Conservation (phyloP, 192 early-diverging fungal species). For the Umbelopsis sp. region DNA sequence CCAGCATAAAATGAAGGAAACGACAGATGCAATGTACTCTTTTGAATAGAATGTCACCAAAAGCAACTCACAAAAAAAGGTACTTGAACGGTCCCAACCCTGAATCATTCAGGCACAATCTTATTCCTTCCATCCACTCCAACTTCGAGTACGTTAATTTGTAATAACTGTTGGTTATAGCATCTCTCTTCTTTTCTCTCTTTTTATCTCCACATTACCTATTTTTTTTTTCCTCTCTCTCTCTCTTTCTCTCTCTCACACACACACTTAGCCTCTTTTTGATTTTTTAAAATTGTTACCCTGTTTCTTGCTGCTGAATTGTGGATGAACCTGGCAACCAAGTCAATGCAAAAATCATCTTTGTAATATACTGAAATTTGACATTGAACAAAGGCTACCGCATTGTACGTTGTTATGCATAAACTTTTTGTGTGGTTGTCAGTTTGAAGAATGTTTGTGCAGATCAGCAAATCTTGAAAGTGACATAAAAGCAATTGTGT, state of each 20-base stretch:
- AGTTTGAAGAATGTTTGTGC: no score
- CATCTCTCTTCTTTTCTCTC: background rate
- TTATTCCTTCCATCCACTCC: background rate
- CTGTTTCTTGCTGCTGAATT: background rate
- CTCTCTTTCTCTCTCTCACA: background rate
- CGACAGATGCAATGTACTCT: no score
- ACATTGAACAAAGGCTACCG: no score
- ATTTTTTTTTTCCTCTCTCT: background rate
- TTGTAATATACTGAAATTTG: no score
- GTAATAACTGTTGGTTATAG: conserved; percentile 9
- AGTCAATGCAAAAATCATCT: background rate
- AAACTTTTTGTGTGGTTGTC: no score
- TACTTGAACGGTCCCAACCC: background rate
- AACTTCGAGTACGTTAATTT: conserved; percentile 3
- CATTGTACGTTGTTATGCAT: no score
- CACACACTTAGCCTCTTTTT: background rate
- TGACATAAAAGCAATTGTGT: no score
- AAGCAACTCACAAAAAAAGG: background rate
- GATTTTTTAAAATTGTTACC: background rate
- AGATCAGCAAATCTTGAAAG: no score
- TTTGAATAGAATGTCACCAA: background rate
- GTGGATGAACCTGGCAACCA: background rate
- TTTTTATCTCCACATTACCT: background rate
- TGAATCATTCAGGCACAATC: background rate
- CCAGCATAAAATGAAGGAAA: no score